phyloP scores from a whole-genome alignment of 2,329 filamentous ascomycete genomes.

The Talaromyces marneffei region DNA sequence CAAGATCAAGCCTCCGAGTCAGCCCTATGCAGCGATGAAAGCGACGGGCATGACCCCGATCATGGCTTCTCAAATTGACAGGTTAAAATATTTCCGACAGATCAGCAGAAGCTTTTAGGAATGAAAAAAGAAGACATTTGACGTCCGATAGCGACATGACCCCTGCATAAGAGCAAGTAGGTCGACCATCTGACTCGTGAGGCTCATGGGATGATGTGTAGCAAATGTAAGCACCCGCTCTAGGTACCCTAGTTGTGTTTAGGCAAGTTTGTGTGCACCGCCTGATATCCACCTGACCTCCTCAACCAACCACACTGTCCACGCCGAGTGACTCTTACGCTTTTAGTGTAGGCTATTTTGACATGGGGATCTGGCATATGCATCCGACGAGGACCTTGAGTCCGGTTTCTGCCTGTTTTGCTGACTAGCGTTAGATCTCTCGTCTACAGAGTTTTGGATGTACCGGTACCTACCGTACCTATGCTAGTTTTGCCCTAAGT shows the following conservation, averaged over 20 bases:
- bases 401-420: neutral
- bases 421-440: neutral
- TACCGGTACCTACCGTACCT: too few relatives aligned
- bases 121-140: neutral
- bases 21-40: neutral
- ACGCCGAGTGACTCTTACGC: neutral
- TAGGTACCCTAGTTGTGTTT: neutral
- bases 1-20: neutral
- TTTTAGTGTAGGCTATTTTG: neutral
- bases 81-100: neutral
- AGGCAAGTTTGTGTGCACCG: too few relatives aligned
- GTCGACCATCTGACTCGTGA: neutral
- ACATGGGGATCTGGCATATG: neutral
- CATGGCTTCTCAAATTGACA: neutral
- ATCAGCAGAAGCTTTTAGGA: neutral
- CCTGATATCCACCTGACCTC: slow-evolving; percentile 1
- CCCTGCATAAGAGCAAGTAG: neutral
- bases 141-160: neutral
- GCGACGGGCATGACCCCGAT: neutral
- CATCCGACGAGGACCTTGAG: neutral
- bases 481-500: neutral
- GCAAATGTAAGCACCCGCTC: neutral
- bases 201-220: neutral
- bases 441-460: neutral
- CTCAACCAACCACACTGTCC: neutral